Base-by-base conservation (phyloP, 2,329 filamentous ascomycete genomes). In the Dactylonectria estremocensis region DNA sequence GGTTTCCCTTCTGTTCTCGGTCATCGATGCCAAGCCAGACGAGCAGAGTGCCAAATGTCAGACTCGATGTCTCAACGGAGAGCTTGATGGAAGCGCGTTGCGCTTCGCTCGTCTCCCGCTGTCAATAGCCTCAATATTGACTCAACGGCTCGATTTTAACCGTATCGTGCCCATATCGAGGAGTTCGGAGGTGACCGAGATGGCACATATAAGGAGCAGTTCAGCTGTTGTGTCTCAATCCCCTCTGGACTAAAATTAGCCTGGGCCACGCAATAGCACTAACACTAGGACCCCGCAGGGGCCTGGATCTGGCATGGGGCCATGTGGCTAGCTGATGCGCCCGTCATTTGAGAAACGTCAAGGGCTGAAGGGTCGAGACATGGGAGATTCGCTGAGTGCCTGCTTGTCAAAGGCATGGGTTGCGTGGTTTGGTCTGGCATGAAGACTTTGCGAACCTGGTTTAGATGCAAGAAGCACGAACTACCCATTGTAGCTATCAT, bases 171-270 rank as follows among this genome's bases (percentile, higher is more conserved):
- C 16, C 50, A 54, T 33, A 31, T 22, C 7, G 24, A 9, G 28
- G 11, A 67, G 18, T 24, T 24, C 40, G 59, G 28, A 59, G 49
- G 45, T 35, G 28, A 24, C 22, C 55, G 45, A 40, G 28, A 50
- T 54, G 52, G 46, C 59, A 73, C 68, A 70, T 46, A 61, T 68
- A 61, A 45, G 59, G 54, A 65, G 54, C 33, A 49, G 49, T 57
- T 53, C 70, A 61, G 70, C 52, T 68, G 54, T 65, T 65, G 59
- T 65, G 61, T 74, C 55, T 70, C 62, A 66, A 64, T 56, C 46
- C 60, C 60, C 58, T 61, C 49, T 61, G 48, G 22, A 67, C 73
- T 73, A 69, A 73, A 74, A 74, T 73, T 69, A 72, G 69, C 57
- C 37, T 46, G 61, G 66, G 52, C 66, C 61, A 59, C 37, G 49